Conservation (phyloP, 2,329 filamentous ascomycete species). For the Pseudogymnoascus sp. region DNA sequence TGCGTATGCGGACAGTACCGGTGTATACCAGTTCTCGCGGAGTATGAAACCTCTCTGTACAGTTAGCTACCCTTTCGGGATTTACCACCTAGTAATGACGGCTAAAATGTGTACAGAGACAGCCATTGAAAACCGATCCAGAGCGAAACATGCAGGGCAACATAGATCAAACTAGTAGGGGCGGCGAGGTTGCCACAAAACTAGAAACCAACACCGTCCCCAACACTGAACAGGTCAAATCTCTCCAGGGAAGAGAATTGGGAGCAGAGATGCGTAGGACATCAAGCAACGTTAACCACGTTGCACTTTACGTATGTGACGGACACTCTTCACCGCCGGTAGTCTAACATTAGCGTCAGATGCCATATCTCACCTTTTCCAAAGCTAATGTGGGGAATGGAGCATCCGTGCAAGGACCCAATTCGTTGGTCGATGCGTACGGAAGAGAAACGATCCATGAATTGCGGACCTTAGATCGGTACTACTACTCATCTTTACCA, state of each 20-base stretch:
- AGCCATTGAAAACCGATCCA: neutral
- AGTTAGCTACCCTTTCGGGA: neutral
- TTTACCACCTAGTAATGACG: neutral
- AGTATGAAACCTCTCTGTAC: neutral
- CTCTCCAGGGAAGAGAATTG: neutral
- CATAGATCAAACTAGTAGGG: neutral
- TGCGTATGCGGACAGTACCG: neutral
- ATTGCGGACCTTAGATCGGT: neutral
- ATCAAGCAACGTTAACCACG: neutral
- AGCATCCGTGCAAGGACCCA: neutral
- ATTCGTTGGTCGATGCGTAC: neutral
- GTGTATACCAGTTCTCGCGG: neutral
- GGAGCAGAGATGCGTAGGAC: neutral
- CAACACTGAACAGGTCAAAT: neutral
- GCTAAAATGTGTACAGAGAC: neutral
- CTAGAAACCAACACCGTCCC: neutral
- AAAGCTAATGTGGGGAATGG: neutral
- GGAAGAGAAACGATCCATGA: neutral
- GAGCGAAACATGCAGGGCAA: neutral
- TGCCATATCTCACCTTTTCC: neutral
- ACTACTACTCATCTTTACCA: neutral
- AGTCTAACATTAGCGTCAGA: neutral
- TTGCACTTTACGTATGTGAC: neutral
- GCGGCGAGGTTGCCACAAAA: neutral
- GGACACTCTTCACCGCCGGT: too few relatives aligned